Base-by-base conservation (phyloP, 495 filamentous ascomycete genomes). In the Penicillium paradoxum region DNA sequence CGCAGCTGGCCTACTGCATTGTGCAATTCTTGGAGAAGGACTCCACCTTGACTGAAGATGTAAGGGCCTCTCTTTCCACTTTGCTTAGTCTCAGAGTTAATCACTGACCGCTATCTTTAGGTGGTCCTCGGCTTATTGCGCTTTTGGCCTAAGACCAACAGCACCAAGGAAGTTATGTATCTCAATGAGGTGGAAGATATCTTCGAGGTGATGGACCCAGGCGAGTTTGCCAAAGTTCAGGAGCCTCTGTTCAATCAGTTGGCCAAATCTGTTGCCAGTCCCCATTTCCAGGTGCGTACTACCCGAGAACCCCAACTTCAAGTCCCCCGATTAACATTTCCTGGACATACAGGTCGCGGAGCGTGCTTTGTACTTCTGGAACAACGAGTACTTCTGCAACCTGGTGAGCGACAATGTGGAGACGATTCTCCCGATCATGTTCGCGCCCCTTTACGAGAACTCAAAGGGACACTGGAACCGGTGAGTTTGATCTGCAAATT, bases 361-460 rank as follows among this genome's bases (percentile, higher is more conserved):
- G 67, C 82, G 93, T 58, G 93, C 95, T 2, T 83, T 99, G 21
- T 99, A 99, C 74, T 99, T 97, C 77, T 99, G 93, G 93, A 99
- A 99, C 72, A 99, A 99, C 65, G 93, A 99, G 67, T 99, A 99
- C 63, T 99, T 99, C 76, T 99, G 93, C 77, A 99, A 99, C 64
- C 76, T 99, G 49, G 93, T 99, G 48, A 97, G 91, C 77, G 93
- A 99, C 69, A 97, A 99, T 64, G 93, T 97, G 27, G 92, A 97
- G 59, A 89, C 95, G 38, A 99, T 99, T 62, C 77, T 99, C 29
- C 93, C 93, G 6, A 97, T 99, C 57, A 99, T 99, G 93, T 99
- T 99, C 67, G 91, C 95, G 21, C 93, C 93, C 2, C 79, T 99
- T 18, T 99, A 96, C 58, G 93, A 99, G 72, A 99, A 99, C 68